Conservation (phyloP, 2,329 filamentous ascomycete genomes). For the Salinomyces thailandicus region DNA sequence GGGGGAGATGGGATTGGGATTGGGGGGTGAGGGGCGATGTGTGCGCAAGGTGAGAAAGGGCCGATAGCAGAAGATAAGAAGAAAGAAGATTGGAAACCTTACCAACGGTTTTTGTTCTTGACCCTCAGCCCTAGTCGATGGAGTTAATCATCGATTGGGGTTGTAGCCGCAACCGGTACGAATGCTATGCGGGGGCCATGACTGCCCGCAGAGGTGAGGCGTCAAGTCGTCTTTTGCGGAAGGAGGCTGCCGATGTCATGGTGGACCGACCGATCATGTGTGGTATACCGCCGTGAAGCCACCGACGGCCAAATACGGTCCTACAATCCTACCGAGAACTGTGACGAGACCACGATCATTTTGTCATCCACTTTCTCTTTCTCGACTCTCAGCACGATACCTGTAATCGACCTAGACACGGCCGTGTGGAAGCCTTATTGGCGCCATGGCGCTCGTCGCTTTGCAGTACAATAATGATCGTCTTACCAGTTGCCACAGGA, state of each 20-base stretch:
- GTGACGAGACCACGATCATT: neutral
- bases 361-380: neutral
- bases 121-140: neutral
- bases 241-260: conserved; percentile 3
- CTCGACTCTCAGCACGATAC: neutral
- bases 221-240: no score
- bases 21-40: neutral
- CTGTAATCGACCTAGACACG: neutral
- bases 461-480: no score
- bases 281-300: conserved; percentile 4
- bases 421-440: neutral
- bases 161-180: no score
- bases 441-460: no score
- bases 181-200: no score
- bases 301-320: conserved; percentile 1
- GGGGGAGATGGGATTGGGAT: neutral
- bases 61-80: neutral
- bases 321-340: no score
- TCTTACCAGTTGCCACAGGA: neutral
- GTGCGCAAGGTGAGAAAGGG: neutral
- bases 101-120: neutral
- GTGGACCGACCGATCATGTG: neutral
- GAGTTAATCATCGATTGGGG: no score
- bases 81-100: conserved; percentile 1
- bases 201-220: no score